These are phyloP conservation scores for Bacidia rubella DNA, from an alignment of 495 filamentous ascomycete genomes.

Conservation along the genomic window DNA sequence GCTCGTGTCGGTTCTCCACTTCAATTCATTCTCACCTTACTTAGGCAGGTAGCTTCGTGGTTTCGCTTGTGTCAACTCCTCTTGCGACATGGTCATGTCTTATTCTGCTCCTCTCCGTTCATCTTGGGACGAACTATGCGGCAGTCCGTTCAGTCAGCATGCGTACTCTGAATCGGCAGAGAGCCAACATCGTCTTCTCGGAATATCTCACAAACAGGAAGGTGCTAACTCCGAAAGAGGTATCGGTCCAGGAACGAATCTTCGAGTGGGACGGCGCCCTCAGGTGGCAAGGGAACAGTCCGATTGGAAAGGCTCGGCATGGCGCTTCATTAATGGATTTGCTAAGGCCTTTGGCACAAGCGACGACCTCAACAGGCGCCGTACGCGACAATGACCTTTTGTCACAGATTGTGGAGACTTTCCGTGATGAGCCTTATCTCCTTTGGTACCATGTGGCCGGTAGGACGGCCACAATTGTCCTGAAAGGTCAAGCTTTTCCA, in stretches of 20 bases:
- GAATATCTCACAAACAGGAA: slow-evolving; percentile 30
- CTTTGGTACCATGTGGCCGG: slow-evolving; percentile 34
- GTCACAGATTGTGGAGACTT: slow-evolving; percentile 35
- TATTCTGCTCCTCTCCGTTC: slow-evolving; percentile 53
- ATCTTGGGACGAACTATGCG: slow-evolving; percentile 70
- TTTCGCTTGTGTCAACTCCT: slow-evolving; percentile 58
- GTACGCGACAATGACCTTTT: slow-evolving; percentile 23
- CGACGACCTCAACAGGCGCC: slow-evolving; percentile 28
- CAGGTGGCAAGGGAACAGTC: slow-evolving; percentile 36
- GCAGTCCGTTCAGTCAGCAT: slow-evolving; percentile 77
- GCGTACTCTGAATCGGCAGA: slow-evolving; percentile 75
- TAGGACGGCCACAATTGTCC: slow-evolving; percentile 38
- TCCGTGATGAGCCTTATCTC: slow-evolving; percentile 37
- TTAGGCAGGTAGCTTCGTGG: slow-evolving; percentile 64
- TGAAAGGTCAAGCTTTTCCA: slow-evolving; percentile 45
- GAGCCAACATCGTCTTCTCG: slow-evolving; percentile 67
- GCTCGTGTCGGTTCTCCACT: background rate
- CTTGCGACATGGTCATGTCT: slow-evolving; percentile 65
- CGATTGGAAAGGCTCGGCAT: slow-evolving; percentile 37
- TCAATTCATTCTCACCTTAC: background rate
- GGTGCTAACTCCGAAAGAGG: slow-evolving; percentile 48
- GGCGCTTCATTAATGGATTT: slow-evolving; percentile 31
- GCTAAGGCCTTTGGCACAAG: slow-evolving; percentile 21
- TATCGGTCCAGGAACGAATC: slow-evolving; percentile 54
- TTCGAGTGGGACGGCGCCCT: slow-evolving; percentile 52